Conservation (phyloP, 495 filamentous ascomycete genomes). For the Daldinia grandis region DNA sequence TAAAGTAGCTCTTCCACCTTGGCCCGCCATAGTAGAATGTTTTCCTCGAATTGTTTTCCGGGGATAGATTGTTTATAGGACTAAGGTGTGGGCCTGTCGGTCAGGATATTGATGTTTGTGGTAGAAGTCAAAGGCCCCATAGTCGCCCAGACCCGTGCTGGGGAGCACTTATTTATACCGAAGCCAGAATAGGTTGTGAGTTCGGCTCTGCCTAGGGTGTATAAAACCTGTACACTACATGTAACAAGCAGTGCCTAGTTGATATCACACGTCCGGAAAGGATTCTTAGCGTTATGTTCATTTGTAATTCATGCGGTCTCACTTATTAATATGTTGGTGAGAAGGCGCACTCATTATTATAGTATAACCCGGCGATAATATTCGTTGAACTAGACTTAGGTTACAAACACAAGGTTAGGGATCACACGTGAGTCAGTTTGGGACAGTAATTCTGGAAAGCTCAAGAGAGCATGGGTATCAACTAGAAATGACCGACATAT, state of each 20-base stretch:
- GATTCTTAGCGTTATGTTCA: not conserved
- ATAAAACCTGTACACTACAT: not conserved
- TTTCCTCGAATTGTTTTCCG: not conserved
- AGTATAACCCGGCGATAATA: not conserved
- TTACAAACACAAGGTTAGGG: not conserved
- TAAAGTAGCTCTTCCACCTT: not conserved
- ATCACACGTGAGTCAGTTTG: not conserved
- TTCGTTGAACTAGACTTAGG: not conserved
- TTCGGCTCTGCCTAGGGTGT: not conserved
- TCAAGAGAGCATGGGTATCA: slow-evolving; percentile 32
- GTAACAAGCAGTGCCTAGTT: not conserved
- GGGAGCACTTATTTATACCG: not conserved
- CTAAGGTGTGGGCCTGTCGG: not conserved
- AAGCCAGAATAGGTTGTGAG: not conserved
- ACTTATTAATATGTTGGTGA: not conserved
- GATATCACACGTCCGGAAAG: not conserved
- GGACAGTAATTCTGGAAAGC: not conserved
- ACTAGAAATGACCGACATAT: slow-evolving; percentile 16
- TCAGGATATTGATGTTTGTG: not conserved
- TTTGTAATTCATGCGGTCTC: not conserved
- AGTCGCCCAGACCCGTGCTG: not conserved
- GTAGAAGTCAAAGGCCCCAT: not conserved
- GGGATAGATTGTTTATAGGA: not conserved
- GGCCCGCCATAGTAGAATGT: not conserved
- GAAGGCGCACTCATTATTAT: not conserved